phyloP scores from a whole-genome alignment of 192 early-diverging fungal species.

The Haplosporangium gracile region DNA sequence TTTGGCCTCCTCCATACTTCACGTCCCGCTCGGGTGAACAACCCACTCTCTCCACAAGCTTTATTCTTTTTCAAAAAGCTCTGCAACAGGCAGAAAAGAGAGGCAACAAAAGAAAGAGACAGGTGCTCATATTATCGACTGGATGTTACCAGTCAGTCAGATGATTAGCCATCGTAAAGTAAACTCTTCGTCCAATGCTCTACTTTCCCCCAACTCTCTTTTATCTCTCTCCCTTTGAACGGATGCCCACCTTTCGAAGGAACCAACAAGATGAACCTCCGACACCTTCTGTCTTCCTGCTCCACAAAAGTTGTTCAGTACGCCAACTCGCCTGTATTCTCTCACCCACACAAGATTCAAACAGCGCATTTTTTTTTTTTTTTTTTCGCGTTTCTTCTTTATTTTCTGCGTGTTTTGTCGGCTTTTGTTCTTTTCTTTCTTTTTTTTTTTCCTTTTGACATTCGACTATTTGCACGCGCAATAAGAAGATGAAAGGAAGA shows the following conservation, averaged over 20 bases:
- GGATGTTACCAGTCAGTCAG: neutral
- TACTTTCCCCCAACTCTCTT: neutral
- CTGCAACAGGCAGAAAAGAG: neutral
- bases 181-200: neutral
- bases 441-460: neutral
- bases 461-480: too few species aligned
- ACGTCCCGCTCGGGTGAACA: neutral
- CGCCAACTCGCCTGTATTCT: neutral
- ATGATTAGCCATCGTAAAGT: neutral
- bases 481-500: too few species aligned
- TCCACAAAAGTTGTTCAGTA: neutral
- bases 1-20: neutral
- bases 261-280: slow-evolving; percentile 2
- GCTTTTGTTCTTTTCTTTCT: neutral
- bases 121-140: neutral
- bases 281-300: neutral
- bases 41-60: neutral
- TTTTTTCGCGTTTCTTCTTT: neutral
- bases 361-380: neutral
- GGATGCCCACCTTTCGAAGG: neutral
- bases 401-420: neutral
- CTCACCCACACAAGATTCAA: neutral
- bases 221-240: neutral
- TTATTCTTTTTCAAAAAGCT: neutral
- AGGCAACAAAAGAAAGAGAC: neutral